phyloP scores from a whole-genome alignment of 2,329 filamentous ascomycete species.

The Ceratocystiopsis sp. region DNA sequence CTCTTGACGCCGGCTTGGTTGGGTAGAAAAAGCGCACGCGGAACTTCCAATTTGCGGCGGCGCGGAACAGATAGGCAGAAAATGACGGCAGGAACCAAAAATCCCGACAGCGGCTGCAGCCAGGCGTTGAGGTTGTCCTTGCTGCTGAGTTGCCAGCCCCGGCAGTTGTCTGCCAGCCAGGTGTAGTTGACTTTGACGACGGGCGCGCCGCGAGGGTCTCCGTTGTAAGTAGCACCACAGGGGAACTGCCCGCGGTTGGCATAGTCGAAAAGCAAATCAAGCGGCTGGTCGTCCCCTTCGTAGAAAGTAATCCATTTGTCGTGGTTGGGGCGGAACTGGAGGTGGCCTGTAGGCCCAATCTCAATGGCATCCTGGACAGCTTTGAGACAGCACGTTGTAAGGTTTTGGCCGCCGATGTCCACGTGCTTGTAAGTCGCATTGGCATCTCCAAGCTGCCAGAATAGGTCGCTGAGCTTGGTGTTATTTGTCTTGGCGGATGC shows the following conservation, averaged over 20 bases:
- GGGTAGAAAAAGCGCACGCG: conserved; percentile 7
- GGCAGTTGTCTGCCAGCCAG: conserved; percentile 9
- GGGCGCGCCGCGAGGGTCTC: conserved; percentile 8
- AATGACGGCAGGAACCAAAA: conserved; percentile 14
- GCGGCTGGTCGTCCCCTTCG: background rate
- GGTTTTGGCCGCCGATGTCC: conserved; percentile 11
- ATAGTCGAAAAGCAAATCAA: conserved; percentile 4
- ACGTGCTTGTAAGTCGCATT: too few species aligned
- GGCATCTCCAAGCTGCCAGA: conserved; percentile 6
- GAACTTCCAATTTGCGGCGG: conserved; percentile 11
- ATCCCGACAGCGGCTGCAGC: conserved; percentile 13
- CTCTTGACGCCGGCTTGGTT: conserved; percentile 8
- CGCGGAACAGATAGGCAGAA: conserved; percentile 15
- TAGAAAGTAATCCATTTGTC: conserved; percentile 5
- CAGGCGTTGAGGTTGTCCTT: conserved; percentile 10
- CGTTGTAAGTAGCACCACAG: conserved; percentile 11
- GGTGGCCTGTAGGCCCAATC: conserved; percentile 4
- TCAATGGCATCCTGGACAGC: conserved; percentile 10
- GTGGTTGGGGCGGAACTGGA: conserved; percentile 1
- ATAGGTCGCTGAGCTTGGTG: conserved; percentile 1
- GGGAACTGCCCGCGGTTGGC: conserved; percentile 10
- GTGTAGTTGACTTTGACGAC: conserved; percentile 10
- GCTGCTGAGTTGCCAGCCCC: conserved; percentile 12
- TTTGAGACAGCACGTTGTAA: conserved; percentile 13
- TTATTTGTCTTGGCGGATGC: too few species aligned